A percentile compares a stretch with the other conserved stretches of the same genome.
phyloP scores from a whole-genome alignment of 78 protist species.

The Parvularia atlantis region DNA sequence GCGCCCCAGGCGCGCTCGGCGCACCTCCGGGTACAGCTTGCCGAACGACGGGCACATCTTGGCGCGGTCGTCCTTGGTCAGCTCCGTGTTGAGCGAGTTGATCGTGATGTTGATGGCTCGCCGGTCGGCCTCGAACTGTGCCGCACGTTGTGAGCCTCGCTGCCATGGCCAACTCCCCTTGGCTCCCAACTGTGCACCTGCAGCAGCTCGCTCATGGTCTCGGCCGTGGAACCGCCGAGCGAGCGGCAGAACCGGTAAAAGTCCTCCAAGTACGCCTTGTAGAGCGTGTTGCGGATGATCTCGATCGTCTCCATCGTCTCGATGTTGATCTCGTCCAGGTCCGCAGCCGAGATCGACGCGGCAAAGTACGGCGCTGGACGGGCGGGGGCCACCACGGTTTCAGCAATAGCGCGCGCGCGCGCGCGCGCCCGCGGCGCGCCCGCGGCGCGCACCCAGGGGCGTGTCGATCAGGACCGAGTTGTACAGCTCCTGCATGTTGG shows the following conservation, averaged over 20 bases:
- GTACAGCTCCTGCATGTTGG: constrained; percentile 78
- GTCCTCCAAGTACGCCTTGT: constrained; percentile 94
- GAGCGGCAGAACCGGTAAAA: constrained; percentile 71
- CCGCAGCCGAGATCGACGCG: constrained; percentile 49
- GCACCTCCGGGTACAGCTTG: constrained; percentile 76
- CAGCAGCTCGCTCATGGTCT: constrained; percentile 68
- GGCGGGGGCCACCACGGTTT: neutral
- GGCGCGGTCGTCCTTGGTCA: constrained; percentile 65
- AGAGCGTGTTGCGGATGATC: constrained; percentile 82
- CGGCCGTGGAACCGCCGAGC: constrained; percentile 76
- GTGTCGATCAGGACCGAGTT: constrained; percentile 86
- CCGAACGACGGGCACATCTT: constrained; percentile 73
- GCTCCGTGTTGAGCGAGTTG: constrained; percentile 82
- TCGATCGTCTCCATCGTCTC: no score
- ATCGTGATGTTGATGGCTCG: constrained; percentile 85
- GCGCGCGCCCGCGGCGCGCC: neutral
- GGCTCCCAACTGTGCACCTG: constrained; percentile 5
- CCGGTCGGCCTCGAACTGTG: constrained; percentile 93
- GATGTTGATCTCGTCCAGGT: constrained; percentile 84
- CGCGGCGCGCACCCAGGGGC: constrained; percentile 62
- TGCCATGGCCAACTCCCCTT: neutral
- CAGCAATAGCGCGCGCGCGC: neutral
- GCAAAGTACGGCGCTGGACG: constrained; percentile 49
- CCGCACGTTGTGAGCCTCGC: no score
- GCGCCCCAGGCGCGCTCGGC: neutral